Evolutionary conservation across 1,284 basidiomycete genomes (phyloP).

Genomic region (Ceratobasidium papillatum): DNA sequence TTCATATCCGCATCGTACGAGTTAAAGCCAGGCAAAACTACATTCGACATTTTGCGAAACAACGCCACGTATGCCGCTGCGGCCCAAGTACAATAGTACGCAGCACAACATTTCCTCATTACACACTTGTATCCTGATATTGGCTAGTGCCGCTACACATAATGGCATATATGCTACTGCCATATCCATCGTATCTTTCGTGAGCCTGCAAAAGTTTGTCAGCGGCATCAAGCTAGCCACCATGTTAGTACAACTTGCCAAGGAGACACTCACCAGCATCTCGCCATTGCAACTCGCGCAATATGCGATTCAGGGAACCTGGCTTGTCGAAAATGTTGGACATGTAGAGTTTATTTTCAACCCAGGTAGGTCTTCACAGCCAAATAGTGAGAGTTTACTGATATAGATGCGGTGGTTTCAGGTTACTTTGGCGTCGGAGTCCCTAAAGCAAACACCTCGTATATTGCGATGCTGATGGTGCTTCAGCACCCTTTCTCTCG

Average conservation of each 20-base stretch:
- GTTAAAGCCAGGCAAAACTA: conserved; percentile 40
- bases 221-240: neutral
- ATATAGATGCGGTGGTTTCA: neutral
- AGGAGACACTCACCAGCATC: neutral
- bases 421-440: conserved; percentile 43
- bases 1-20: conserved; percentile 38
- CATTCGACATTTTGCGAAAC: conserved; percentile 42
- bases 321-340: conserved; percentile 42
- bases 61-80: conserved; percentile 37
- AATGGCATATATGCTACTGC: conserved; percentile 38
- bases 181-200: conserved; percentile 33
- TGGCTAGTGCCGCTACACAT: conserved; percentile 38
- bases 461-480: conserved; percentile 51
- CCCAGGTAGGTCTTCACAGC: conserved; percentile 5
- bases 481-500: conserved; percentile 53
- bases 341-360: conserved; percentile 47
- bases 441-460: conserved; percentile 46
- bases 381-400: neutral
- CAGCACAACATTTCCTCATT: too few species aligned
- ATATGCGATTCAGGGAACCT: conserved; percentile 19
- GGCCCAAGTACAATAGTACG: conserved; percentile 40
- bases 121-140: too few species aligned
- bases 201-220: conserved; percentile 30
- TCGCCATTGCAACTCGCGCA: conserved; percentile 12
- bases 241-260: neutral